A percentile compares a stretch with the other conserved stretches of the same genome.
phyloP scores from a whole-genome alignment of 2,329 filamentous ascomycete genomes.

The Diplodia scrobiculata region DNA sequence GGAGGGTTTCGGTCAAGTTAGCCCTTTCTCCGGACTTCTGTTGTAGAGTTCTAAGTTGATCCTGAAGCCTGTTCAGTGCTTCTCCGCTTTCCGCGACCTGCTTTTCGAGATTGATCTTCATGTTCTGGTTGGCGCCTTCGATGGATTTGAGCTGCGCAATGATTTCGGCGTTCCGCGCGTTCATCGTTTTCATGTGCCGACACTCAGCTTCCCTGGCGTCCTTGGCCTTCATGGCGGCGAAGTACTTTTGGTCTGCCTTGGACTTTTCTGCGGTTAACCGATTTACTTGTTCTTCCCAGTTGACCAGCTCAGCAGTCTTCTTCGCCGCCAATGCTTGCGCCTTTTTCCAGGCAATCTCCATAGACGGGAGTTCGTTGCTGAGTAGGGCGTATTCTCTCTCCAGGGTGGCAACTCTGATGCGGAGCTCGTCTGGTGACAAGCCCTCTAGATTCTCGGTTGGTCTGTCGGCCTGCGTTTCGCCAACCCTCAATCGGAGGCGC shows the following conservation, averaged over 20 bases:
- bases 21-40: conserved; percentile 68
- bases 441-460: conserved; percentile 54
- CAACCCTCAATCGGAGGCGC: conserved; percentile 62
- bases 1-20: conserved; percentile 70
- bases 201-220: conserved; percentile 82
- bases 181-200: conserved; percentile 75
- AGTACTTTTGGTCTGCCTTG: conserved; percentile 97
- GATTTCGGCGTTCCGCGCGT: conserved; percentile 87
- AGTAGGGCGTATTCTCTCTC: conserved; percentile 81
- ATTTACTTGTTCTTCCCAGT: conserved; percentile 75
- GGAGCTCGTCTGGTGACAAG: conserved; percentile 70
- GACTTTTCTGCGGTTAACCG: conserved; percentile 82
- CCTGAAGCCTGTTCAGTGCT: conserved; percentile 68
- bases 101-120: conserved; percentile 86
- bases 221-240: conserved; percentile 90
- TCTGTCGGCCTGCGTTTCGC: conserved; percentile 45
- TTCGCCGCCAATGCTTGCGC: conserved; percentile 80
- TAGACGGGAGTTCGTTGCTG: conserved; percentile 81
- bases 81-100: conserved; percentile 82
- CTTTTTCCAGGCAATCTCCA: conserved; percentile 89
- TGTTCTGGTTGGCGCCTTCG: conserved; percentile 72
- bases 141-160: conserved; percentile 90
- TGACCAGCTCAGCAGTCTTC: conserved; percentile 76
- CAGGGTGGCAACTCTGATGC: conserved; percentile 70
- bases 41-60: conserved; percentile 76